Conservation (phyloP, 768 basidiomycete genomes). For the Calocybe gangraenosa region DNA sequence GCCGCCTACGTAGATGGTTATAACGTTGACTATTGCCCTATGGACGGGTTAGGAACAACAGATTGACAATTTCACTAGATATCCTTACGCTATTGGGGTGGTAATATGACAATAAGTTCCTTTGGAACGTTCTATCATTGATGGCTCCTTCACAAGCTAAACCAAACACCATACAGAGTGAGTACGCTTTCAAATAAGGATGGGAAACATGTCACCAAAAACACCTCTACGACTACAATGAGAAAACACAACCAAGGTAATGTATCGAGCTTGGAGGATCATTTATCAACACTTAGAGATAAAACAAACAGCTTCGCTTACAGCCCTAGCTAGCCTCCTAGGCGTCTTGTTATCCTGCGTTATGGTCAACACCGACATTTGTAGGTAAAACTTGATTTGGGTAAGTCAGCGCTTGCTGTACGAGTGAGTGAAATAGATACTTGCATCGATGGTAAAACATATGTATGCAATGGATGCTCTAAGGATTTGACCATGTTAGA, state of each 20-base stretch:
- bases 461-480: constrained; percentile 1
- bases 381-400: not conserved
- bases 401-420: not conserved
- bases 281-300: too few species aligned
- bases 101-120: not conserved
- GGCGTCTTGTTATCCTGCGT: not conserved
- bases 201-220: not conserved
- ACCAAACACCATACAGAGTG: not conserved
- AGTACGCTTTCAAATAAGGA: not conserved
- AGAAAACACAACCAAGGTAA: not conserved
- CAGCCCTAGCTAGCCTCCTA: not conserved
- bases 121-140: not conserved
- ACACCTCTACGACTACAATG: not conserved
- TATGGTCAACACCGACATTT: not conserved
- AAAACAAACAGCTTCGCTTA: not conserved
- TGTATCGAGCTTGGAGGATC: not conserved
- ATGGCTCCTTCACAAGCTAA: not conserved
- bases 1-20: not conserved
- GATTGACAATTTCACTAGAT: not conserved
- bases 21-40: not conserved
- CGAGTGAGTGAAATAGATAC: not conserved
- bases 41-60: too few species aligned
- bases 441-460: constrained; percentile 2
- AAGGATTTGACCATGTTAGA: not conserved
- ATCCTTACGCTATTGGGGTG: not conserved